Evolutionary conservation across 1,284 basidiomycete genomes (phyloP), one percentile per base, ranked within the genome.

Genomic region (Sutorius eximius): DNA sequence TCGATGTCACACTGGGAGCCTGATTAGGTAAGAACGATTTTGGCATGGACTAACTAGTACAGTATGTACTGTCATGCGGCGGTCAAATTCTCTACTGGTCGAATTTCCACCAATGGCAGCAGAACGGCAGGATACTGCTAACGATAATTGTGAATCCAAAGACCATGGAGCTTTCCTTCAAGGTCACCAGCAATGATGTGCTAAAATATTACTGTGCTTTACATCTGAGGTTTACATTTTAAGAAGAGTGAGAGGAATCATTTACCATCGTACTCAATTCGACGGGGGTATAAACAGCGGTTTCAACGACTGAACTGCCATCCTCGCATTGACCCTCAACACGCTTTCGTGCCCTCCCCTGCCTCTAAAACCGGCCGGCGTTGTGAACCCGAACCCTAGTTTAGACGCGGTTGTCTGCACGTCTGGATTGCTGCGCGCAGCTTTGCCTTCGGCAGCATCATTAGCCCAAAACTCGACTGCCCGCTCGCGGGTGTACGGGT

Each of bases 381-480:
- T 68, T 41, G 73, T 76, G 45, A 80, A 77, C 16, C 77, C 77
- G 22, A 79, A 60, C 1, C 81, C 82, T 1, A 80, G 67, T 46
- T 75, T 73, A 49, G 75, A 75, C 13, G 86, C 80, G 0, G 80
- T 72, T n/a, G 63, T 73, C 40, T 74, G 75, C 45, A 89, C 79
- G 24, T 61, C 73, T 44, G 73, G 71, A 61, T 83, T 77, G 27
- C 64, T 68, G 24, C 81, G 70, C 42, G 79, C 77, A 59, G 73
- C 75, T 29, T 70, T 68, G 0, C 86, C 85, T 51, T 82, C 77
- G 15, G 65, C 65, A 40, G 76, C 77, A 60, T 87, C 79, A 41
- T 70, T 73, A 3, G 71, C 69, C 87, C 86, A 89, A 76, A 82
- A 87, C 43, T 69, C 68, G 0, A 63, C 65, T 0, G 79, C 76